phyloP scores from a whole-genome alignment of 805 yeast genomes.

The Sungouiozyma intestinalis region DNA sequence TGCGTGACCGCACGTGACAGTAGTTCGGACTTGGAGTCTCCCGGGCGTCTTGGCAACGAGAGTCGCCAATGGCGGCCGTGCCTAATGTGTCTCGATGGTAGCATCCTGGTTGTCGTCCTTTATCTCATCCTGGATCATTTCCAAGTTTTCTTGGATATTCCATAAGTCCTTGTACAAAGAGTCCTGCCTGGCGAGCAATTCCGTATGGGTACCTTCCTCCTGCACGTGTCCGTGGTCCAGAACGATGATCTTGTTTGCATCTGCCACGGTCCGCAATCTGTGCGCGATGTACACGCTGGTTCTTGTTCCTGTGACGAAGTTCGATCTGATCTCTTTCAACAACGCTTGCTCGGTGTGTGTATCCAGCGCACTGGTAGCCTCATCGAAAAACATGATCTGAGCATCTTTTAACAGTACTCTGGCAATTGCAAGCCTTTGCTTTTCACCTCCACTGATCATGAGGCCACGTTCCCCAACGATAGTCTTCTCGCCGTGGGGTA shows the following conservation, averaged over 20 bases:
- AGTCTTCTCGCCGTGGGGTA: constrained; percentile 80
- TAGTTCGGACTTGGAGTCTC: too few relatives aligned
- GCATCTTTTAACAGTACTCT: constrained; percentile 77
- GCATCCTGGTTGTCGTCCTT: constrained; percentile 10
- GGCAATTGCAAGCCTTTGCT: constrained; percentile 90
- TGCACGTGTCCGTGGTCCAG: constrained; percentile 65
- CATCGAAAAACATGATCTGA: constrained; percentile 90
- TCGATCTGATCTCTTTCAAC: constrained; percentile 57
- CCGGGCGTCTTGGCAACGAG: too few relatives aligned
- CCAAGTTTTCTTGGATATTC: constrained; percentile 82
- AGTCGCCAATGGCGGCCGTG: too few relatives aligned
- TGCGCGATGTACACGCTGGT: constrained; percentile 93
- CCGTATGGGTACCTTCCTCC: constrained; percentile 80
- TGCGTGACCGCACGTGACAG: neutral
- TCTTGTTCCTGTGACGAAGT: constrained; percentile 46
- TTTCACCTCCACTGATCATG: constrained; percentile 99
- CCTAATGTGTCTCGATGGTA: too few relatives aligned
- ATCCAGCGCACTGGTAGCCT: constrained; percentile 92
- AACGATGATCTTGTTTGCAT: constrained; percentile 87
- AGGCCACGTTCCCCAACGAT: constrained; percentile 95
- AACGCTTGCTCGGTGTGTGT: constrained; percentile 90
- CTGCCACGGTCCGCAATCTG: constrained; percentile 85
- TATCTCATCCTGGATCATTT: constrained; percentile 34
- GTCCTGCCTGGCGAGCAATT: constrained; percentile 39
- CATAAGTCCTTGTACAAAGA: constrained; percentile 76